Evolutionary conservation across 306 rosid species (phyloP).

Genomic region (Alnus rubra): DNA sequence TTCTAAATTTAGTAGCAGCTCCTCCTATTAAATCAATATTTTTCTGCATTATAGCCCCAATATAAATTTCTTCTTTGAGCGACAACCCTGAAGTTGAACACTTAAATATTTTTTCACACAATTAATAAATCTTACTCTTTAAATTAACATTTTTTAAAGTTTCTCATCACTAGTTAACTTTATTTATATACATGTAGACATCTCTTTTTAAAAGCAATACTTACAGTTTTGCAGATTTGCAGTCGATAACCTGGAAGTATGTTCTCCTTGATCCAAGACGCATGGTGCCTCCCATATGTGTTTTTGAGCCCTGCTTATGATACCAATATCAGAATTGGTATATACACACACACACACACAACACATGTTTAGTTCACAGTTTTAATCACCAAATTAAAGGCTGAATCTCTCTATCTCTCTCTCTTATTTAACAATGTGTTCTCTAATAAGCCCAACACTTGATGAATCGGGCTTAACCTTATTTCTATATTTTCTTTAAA

Average conservation of each 20-base stretch:
- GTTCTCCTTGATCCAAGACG: conserved; percentile 95
- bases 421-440: background rate
- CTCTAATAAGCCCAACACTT: background rate
- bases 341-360: background rate
- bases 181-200: background rate
- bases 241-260: conserved; percentile 55
- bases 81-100: background rate
- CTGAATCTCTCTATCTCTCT: background rate
- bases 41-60: background rate
- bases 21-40: background rate
- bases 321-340: background rate
- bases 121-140: background rate
- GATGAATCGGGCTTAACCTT: background rate
- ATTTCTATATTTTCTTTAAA: background rate
- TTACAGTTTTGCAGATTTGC: conserved; percentile 88
- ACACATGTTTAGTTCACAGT: background rate
- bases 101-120: background rate
- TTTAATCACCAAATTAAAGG: background rate
- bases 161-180: background rate
- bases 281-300: conserved; percentile 98
- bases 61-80: background rate
- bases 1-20: background rate
- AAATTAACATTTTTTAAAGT: background rate
- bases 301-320: conserved; percentile 72
- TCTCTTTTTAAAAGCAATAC: conserved; percentile 21